A percentile compares a stretch with the other conserved stretches of the same genome.
Conservation (phyloP, 179 eudicot species). For the Amaranthus tricolor region DNA sequence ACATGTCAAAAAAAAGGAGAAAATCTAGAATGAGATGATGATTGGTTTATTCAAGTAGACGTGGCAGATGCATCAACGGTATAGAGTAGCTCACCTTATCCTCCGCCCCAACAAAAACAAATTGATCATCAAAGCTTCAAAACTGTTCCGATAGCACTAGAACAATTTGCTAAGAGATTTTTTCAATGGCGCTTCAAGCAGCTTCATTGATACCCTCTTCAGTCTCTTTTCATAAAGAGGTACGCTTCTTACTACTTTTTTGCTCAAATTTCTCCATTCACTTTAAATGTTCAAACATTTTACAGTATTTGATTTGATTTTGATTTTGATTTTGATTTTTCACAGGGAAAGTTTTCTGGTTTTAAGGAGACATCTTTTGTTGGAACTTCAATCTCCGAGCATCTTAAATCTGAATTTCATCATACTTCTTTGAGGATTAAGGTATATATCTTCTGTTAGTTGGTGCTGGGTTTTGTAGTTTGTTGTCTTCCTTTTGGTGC, state of each 20-base stretch:
- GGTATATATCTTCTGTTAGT: conserved; percentile 21
- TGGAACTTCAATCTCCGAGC: conserved; percentile 40
- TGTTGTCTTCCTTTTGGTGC: not conserved
- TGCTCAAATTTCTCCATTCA: not conserved
- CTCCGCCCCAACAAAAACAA: not conserved
- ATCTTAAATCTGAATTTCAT: conserved; percentile 35
- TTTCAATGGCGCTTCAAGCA: conserved; percentile 56
- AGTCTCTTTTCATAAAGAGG: conserved; percentile 52
- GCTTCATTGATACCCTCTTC: conserved; percentile 51
- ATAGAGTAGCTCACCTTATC: conserved; percentile 24
- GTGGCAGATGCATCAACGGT: conserved; percentile 29
- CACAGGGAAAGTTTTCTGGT: conserved; percentile 40
- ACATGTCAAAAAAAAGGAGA: not conserved
- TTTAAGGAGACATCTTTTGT: conserved; percentile 49
- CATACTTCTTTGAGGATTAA: conserved; percentile 37
- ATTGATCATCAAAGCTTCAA: not conserved
- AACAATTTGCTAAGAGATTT: not conserved
- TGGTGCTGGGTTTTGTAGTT: not conserved
- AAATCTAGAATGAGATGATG: conserved; percentile 10
- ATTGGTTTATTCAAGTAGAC: conserved; percentile 19
- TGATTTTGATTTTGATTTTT: conserved; percentile 5
- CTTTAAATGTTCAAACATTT: not conserved
- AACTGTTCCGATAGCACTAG: too few species aligned
- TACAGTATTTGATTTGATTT: not conserved
- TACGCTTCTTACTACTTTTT: not conserved